These are phyloP conservation scores for Caloboletus firmus DNA, from an alignment of 1,284 basidiomycete species.

Conservation along the genomic window DNA sequence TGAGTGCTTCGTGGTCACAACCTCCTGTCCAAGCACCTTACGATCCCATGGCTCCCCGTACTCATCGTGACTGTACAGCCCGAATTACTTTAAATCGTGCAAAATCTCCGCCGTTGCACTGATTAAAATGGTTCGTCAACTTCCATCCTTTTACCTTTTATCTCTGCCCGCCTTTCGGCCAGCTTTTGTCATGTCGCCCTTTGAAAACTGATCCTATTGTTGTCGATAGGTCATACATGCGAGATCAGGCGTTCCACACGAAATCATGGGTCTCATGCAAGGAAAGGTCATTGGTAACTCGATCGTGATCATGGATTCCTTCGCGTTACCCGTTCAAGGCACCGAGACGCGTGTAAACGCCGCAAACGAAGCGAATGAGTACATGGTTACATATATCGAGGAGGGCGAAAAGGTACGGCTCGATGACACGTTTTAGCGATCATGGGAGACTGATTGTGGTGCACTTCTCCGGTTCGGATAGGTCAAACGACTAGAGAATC, in stretches of 20 bases:
- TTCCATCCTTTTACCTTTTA: background rate
- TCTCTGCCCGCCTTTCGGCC: background rate
- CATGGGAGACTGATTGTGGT: background rate
- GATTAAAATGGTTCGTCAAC: slow-evolving; percentile 88
- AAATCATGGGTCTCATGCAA: slow-evolving; percentile 99
- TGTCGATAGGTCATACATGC: slow-evolving; percentile 87
- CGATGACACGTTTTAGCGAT: background rate
- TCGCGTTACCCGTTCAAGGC: slow-evolving; percentile 97
- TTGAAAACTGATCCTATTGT: background rate
- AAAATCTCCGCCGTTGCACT: slow-evolving; percentile 94
- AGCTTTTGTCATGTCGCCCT: background rate
- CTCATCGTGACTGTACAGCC: slow-evolving; percentile 46
- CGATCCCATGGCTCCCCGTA: background rate
- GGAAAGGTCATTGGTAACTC: slow-evolving; percentile 88
- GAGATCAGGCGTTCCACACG: slow-evolving; percentile 93
- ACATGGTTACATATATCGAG: slow-evolving; percentile 94
- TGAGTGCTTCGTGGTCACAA: slow-evolving; percentile 33
- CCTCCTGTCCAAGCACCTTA: slow-evolving; percentile 6
- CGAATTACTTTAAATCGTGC: slow-evolving; percentile 91
- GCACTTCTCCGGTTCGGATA: slow-evolving; percentile 30
- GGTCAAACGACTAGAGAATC: slow-evolving; percentile 84
- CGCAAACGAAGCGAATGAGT: slow-evolving; percentile 94
- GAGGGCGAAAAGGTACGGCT: slow-evolving; percentile 69
- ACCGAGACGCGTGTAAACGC: slow-evolving; percentile 99
- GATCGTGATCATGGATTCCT: slow-evolving; percentile 93